Evolutionary conservation across 2,329 filamentous ascomycete species (phyloP).

Genomic region (Pleoardoris graminearum): DNA sequence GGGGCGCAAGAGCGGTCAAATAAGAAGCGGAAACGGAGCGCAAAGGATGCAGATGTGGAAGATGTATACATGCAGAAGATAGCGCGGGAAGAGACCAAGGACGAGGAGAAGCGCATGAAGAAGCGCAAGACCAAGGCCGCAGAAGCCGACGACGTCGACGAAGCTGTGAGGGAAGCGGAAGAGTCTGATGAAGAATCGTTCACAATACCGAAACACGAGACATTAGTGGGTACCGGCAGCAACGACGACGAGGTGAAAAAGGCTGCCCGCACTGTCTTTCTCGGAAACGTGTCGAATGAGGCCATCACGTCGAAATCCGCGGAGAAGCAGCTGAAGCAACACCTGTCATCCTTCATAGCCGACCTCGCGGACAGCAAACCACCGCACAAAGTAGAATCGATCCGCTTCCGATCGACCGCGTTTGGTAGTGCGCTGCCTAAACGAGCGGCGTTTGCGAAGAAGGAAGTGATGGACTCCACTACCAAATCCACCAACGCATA

Average conservation of each 20-base stretch:
- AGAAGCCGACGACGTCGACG: conserved; percentile 19
- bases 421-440: conserved; percentile 84
- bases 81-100: conserved; percentile 51
- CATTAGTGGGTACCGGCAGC: conserved; percentile 44
- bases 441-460: conserved; percentile 90
- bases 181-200: conserved; percentile 55
- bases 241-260: conserved; percentile 72
- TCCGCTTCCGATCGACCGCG: conserved; percentile 92
- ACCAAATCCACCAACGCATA: conserved; percentile 95
- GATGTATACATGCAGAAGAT: conserved; percentile 70
- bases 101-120: conserved; percentile 45
- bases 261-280: conserved; percentile 85
- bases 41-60: conserved; percentile 70
- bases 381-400: conserved; percentile 78
- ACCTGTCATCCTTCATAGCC: conserved; percentile 75
- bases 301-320: conserved; percentile 81
- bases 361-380: conserved; percentile 52
- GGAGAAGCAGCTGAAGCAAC: conserved; percentile 74
- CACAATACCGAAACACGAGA: conserved; percentile 57
- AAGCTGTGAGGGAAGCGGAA: conserved; percentile 22
- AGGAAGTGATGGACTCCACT: conserved; percentile 86
- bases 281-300: conserved; percentile 84
- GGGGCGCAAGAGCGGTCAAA: conserved; percentile 34
- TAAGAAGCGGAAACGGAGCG: conserved; percentile 55
- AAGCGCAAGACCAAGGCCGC: conserved; percentile 30